Percentiles rank a stretch among this genome's conserved stretches.
These are phyloP conservation scores for Calonectria leucothoes DNA, from an alignment of 2,329 filamentous ascomycete species.

Conservation along the genomic window DNA sequence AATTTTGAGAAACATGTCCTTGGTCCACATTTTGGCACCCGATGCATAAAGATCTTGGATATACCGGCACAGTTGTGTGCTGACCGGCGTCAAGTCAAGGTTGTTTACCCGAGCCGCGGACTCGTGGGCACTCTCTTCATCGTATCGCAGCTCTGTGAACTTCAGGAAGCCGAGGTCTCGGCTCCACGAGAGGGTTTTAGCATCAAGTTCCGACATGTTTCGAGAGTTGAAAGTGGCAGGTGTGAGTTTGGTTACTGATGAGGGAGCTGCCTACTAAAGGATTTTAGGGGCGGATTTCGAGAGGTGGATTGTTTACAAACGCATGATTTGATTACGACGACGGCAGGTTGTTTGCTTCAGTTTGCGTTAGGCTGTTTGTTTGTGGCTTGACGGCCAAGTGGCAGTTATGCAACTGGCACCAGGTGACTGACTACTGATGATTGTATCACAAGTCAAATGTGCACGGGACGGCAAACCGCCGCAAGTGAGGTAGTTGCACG, in stretches of 20 bases:
- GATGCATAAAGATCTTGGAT: neutral
- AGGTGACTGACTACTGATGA: neutral
- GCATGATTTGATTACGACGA: too few relatives aligned
- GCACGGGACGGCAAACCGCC: neutral
- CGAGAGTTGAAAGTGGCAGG: too few relatives aligned
- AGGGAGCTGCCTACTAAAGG: neutral
- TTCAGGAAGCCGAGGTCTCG: neutral
- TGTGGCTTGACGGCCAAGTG: neutral
- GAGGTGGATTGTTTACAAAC: too few relatives aligned
- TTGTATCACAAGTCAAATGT: neutral
- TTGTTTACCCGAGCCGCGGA: neutral
- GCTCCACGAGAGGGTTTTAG: neutral
- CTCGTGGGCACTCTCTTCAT: neutral
- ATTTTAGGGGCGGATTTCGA: neutral
- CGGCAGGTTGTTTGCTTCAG: too few relatives aligned
- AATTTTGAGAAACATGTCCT: neutral
- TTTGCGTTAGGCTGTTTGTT: too few relatives aligned
- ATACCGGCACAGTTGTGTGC: neutral
- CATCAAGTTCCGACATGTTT: neutral
- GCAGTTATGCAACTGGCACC: neutral
- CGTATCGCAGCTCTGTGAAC: neutral
- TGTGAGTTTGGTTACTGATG: neutral
- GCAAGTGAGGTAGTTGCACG: neutral
- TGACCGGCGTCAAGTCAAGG: neutral
- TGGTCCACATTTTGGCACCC: slow-evolving; percentile 14